phyloP scores from a whole-genome alignment of 83 land plant genomes.

The Thuja plicata region DNA sequence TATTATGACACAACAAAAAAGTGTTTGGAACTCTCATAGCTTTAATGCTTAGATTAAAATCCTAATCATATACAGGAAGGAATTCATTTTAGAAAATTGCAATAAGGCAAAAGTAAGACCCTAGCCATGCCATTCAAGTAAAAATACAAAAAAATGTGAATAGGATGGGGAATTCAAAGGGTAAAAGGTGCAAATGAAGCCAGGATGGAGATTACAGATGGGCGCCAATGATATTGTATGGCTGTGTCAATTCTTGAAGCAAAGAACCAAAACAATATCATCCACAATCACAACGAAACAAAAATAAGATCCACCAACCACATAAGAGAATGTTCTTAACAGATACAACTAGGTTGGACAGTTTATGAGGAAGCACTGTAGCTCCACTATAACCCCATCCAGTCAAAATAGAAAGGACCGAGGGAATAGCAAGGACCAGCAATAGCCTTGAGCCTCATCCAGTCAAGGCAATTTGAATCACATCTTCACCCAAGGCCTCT shows the following conservation, averaged over 20 bases:
- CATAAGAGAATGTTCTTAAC: background rate
- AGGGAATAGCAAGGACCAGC: no score
- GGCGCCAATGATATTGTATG: background rate
- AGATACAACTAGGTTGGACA: background rate
- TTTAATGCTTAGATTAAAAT: background rate
- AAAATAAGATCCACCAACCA: background rate
- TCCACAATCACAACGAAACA: background rate
- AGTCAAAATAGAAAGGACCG: background rate
- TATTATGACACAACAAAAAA: background rate
- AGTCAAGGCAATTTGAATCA: background rate
- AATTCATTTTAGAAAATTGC: background rate
- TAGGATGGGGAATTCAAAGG: background rate
- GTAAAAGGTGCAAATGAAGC: background rate
- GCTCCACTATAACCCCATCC: background rate
- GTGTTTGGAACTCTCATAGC: background rate
- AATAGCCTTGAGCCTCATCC: background rate
- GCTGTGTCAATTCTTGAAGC: background rate
- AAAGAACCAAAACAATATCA: background rate
- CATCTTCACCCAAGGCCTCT: no score
- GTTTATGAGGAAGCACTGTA: background rate
- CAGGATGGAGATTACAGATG: background rate
- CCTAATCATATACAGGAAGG: background rate
- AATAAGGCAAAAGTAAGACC: background rate
- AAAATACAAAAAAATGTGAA: background rate
- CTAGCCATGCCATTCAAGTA: background rate